Evolutionary conservation across 306 rosid species (phyloP).

Genomic region (Lathyrus tuberosus): DNA sequence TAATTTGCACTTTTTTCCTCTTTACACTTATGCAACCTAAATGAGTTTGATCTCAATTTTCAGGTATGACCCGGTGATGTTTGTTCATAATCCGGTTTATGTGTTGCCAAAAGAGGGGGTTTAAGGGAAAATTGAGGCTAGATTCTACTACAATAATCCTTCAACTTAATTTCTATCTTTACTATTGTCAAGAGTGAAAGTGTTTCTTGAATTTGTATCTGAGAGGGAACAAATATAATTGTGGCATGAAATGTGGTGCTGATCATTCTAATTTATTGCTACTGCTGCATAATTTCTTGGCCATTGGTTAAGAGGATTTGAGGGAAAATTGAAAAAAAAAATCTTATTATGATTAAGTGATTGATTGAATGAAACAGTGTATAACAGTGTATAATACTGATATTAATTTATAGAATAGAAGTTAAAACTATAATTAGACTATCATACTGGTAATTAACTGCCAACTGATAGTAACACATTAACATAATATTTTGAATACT

Average conservation of each 20-base stretch:
- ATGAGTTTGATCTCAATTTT: too few species aligned
- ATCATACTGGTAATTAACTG: too few species aligned
- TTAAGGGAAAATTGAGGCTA: neutral
- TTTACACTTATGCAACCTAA: too few species aligned
- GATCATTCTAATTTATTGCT: neutral
- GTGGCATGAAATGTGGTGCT: neutral
- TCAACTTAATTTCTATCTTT: neutral
- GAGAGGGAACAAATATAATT: neutral
- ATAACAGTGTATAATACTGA: too few species aligned
- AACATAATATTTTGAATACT: too few species aligned
- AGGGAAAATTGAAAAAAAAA: neutral
- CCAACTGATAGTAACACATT: too few species aligned
- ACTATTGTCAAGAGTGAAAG: neutral
- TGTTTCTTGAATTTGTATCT: neutral
- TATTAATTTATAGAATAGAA: too few species aligned
- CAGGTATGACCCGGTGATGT: too few species aligned
- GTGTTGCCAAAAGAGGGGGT: too few species aligned
- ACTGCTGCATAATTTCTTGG: neutral
- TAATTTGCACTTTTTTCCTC: too few species aligned
- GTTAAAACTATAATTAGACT: too few species aligned
- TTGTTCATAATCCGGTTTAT: too few species aligned
- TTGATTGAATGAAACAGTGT: neutral
- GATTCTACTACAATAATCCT: constrained; percentile 9
- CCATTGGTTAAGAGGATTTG: neutral
- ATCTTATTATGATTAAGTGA: neutral